phyloP scores from a whole-genome alignment of 805 yeast species.

The Spathaspora arborariae region DNA sequence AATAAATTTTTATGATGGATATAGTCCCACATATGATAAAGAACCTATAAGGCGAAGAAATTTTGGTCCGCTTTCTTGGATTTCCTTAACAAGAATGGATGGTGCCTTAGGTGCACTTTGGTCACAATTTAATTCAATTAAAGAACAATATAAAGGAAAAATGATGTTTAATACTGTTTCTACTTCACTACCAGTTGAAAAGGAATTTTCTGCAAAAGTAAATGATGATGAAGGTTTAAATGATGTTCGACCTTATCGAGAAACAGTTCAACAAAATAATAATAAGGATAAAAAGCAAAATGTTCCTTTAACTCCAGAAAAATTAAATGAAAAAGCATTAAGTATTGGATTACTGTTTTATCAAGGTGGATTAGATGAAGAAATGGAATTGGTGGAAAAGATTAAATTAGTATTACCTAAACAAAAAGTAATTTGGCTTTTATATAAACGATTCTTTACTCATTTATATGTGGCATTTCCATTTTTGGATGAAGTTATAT shows the following conservation, averaged over 20 bases:
- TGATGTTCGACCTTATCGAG: slow-evolving; percentile 9
- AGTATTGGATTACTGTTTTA: slow-evolving; percentile 25
- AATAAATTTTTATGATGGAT: slow-evolving; percentile 17
- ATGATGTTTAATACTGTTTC: background rate
- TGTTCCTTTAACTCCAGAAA: background rate
- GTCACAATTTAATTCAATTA: slow-evolving; percentile 8
- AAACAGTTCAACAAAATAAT: background rate
- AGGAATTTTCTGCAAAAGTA: slow-evolving; percentile 8
- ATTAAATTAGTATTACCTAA: slow-evolving; percentile 36
- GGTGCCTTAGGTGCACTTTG: slow-evolving; percentile 14
- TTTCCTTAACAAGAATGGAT: slow-evolving; percentile 25
- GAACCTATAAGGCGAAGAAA: slow-evolving; percentile 23
- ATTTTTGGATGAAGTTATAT: slow-evolving; percentile 33
- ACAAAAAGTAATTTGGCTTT: slow-evolving; percentile 31
- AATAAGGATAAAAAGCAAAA: background rate
- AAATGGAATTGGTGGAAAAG: slow-evolving; percentile 20
- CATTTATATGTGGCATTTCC: slow-evolving; percentile 44
- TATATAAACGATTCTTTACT: slow-evolving; percentile 39
- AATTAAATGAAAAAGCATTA: slow-evolving; percentile 10
- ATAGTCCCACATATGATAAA: slow-evolving; percentile 20
- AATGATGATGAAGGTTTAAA: slow-evolving; percentile 11
- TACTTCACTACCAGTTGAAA: slow-evolving; percentile 1
- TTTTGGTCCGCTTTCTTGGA: slow-evolving; percentile 31
- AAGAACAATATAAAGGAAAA: slow-evolving; percentile 3
- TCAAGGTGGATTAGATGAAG: slow-evolving; percentile 25